These are phyloP conservation scores for Blastocystis sp. DNA, from an alignment of 352 stramenopile species.

Conservation along the genomic window DNA sequence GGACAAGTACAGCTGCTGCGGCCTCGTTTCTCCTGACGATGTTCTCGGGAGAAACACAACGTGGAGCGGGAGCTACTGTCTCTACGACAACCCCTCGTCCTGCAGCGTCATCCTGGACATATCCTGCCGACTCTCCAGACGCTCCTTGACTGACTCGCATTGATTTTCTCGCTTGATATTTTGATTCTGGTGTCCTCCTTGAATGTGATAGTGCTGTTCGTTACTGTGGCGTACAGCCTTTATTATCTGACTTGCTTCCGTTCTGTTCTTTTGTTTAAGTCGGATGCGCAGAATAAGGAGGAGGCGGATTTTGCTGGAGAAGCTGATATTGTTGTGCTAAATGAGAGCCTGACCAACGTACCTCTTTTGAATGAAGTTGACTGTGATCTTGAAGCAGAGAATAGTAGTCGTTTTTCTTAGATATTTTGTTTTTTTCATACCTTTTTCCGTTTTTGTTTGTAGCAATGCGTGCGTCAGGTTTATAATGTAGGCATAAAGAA, in stretches of 20 bases:
- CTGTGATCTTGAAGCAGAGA: no score
- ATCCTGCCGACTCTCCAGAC: background rate
- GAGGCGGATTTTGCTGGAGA: background rate
- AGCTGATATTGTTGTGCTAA: background rate
- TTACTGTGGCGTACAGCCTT: background rate
- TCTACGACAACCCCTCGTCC: background rate
- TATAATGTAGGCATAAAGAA: no score
- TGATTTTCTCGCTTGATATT: background rate
- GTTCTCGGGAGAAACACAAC: background rate
- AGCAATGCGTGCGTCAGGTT: no score
- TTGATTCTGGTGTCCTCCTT: background rate
- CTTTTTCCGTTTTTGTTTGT: background rate
- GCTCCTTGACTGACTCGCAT: background rate
- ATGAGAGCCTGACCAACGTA: background rate
- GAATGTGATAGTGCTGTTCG: background rate
- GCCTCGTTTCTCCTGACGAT: background rate
- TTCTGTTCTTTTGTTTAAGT: background rate
- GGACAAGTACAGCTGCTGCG: background rate
- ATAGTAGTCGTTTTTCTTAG: background rate
- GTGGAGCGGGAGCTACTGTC: background rate
- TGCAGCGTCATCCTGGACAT: background rate
- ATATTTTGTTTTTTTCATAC: background rate
- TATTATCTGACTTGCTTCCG: slow-evolving; percentile 16
- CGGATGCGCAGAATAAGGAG: background rate
- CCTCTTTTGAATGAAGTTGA: background rate